Base-by-base conservation (phyloP, 2,329 filamentous ascomycete genomes). In the Capronia coronata region DNA sequence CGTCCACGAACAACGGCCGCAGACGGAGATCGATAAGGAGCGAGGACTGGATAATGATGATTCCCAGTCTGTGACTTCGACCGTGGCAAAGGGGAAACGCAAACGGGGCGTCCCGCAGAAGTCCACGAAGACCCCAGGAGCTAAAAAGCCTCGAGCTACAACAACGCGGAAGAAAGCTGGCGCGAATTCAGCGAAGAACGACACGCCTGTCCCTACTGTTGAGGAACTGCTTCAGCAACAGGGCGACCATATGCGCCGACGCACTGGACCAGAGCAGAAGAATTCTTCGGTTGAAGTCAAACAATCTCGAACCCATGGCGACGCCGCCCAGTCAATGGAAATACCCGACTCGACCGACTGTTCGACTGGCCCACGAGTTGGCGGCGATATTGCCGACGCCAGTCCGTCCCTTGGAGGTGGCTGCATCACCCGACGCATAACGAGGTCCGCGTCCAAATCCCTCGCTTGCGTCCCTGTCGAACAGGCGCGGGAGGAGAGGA, bases 171-270 rank as follows among this genome's bases (percentile, higher is more conserved):
- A 46, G 35, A 50, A 42, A 37, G 34, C 35, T 14, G 37, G 13
- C 7, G 23, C 29, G 14, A 52, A 46, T n/a, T n/a, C 18, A 16
- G 11, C 40, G 13, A 35, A 48, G 42, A 23, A 51, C 8, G 42
- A 54, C n/a, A 44, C 27, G n/a, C 29, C 47, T 1, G 46, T 58
- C 16, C 53, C 53, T 3, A 49, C 43, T 8, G 48, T 54, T 16
- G 55, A 53, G 40, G 55, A 58, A 37, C 40, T 54, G 3, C 52
- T 54, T 30, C 37, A 48, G 29, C 48, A 45, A 19, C 48, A 42
- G 29, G 48, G 29, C 16, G 29, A 27, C n/a, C 45, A 27, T 34
- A 11, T 51, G 8, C 29, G 34, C 2, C 49, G 34, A 9, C 40
- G 34, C 16, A 43, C 16, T 23, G 19, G 16, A 27, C 35, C 32